A percentile compares a stretch with the other conserved stretches of the same genome.
Conservation (phyloP, 2,329 filamentous ascomycete genomes). For the Raffaelea albimanens region DNA sequence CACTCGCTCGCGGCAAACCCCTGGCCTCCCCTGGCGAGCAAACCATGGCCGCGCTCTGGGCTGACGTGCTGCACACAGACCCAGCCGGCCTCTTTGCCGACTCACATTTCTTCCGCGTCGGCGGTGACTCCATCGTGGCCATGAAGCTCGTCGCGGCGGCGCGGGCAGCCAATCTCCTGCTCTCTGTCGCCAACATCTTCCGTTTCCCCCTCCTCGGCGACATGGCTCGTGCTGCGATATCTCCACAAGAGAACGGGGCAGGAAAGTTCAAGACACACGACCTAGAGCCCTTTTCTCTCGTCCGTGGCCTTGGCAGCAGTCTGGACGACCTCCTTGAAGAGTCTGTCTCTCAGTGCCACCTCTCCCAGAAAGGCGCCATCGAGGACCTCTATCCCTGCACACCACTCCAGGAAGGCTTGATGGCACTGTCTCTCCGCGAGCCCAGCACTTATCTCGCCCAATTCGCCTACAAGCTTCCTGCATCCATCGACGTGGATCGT, state of each 20-base stretch:
- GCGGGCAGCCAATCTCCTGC: conserved; percentile 29
- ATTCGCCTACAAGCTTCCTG: too few species aligned
- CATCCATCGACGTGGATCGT: too few species aligned
- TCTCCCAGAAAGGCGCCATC: conserved; percentile 19
- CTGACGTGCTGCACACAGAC: neutral
- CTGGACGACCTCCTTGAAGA: conserved; percentile 11
- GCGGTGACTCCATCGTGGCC: conserved; percentile 36
- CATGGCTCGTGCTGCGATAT: conserved; percentile 16
- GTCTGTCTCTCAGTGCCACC: conserved; percentile 17
- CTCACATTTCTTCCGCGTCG: conserved; percentile 21
- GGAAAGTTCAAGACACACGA: neutral
- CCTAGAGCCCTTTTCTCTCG: neutral
- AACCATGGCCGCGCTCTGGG: neutral
- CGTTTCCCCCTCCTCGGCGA: conserved; percentile 31
- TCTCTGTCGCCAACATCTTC: conserved; percentile 34
- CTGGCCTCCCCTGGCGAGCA: neutral
- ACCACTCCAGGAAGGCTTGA: conserved; percentile 43
- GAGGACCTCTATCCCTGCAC: conserved; percentile 47
- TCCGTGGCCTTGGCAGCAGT: neutral
- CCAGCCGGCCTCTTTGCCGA: neutral
- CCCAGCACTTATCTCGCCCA: neutral
- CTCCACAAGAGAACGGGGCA: too few species aligned
- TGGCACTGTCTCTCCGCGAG: conserved; percentile 33
- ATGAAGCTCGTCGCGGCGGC: conserved; percentile 34
- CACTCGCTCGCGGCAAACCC: too few species aligned